These are phyloP conservation scores for Fusarium oxysporum DNA, from an alignment of 2,329 filamentous ascomycete species.

Conservation along the genomic window DNA sequence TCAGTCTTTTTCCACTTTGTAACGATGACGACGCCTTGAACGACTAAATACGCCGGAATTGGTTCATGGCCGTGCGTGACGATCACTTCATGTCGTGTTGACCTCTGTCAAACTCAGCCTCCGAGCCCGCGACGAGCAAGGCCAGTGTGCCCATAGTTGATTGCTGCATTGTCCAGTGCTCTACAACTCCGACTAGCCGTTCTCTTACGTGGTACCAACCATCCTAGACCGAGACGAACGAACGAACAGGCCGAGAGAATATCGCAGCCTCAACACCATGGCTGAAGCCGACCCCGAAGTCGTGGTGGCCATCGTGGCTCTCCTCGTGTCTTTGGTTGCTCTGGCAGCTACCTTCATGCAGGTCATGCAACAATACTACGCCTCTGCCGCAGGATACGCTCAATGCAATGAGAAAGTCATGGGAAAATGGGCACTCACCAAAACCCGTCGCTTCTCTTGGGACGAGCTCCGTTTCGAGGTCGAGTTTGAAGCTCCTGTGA, in stretches of 20 bases:
- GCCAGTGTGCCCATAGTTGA: not conserved
- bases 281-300: slow-evolving; percentile 48
- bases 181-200: not conserved
- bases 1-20: not conserved
- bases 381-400: slow-evolving; percentile 62
- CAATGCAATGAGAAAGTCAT: slow-evolving; percentile 62
- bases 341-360: slow-evolving; percentile 59
- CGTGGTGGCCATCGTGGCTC: slow-evolving; percentile 57
- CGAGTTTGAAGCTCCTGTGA: slow-evolving; percentile 61
- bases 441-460: slow-evolving; percentile 54
- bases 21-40: slow-evolving; percentile 25
- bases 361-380: slow-evolving; percentile 62
- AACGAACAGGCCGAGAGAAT: slow-evolving; percentile 3
- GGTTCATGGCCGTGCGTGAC: not conserved
- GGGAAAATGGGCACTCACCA: slow-evolving; percentile 58
- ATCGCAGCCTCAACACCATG: slow-evolving; percentile 18
- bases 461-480: slow-evolving; percentile 63
- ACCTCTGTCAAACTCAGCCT: not conserved
- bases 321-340: slow-evolving; percentile 61
- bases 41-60: slow-evolving; percentile 1
- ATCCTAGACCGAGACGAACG: not conserved
- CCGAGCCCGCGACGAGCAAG: not conserved
- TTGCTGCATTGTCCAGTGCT: not conserved
- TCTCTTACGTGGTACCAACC: not conserved
- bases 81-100: not conserved